These are phyloP conservation scores for Macrolepiota fuliginosa DNA, from an alignment of 768 basidiomycete genomes.

Conservation along the genomic window DNA sequence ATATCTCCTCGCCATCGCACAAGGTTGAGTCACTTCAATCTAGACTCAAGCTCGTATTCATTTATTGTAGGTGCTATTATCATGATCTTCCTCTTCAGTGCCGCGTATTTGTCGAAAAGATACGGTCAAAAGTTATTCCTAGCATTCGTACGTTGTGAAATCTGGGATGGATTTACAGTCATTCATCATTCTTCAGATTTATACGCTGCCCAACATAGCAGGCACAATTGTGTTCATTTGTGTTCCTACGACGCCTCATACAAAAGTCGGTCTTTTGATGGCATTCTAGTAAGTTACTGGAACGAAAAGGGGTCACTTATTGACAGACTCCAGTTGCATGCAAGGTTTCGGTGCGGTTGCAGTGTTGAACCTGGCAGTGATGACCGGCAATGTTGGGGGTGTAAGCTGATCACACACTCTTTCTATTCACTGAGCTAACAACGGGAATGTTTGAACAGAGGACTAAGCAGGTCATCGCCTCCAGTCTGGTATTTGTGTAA, in stretches of 20 bases:
- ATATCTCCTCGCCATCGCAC: constrained; percentile 49
- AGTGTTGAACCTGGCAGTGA: constrained; percentile 43
- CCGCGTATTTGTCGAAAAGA: constrained; percentile 38
- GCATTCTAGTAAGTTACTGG: constrained; percentile 42
- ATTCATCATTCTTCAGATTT: constrained; percentile 26
- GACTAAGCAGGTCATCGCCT: constrained; percentile 48
- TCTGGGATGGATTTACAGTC: not conserved
- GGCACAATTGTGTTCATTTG: constrained; percentile 48
- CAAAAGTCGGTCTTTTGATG: constrained; percentile 44
- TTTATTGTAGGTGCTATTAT: constrained; percentile 30
- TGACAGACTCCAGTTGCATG: constrained; percentile 29
- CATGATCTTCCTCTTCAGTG: constrained; percentile 41
- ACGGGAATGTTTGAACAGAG: constrained; percentile 22
- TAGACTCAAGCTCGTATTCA: constrained; percentile 10
- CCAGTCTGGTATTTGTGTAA: constrained; percentile 45
- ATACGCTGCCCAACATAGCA: constrained; percentile 46
- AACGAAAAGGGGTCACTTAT: not conserved
- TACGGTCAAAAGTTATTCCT: constrained; percentile 45
- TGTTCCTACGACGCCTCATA: constrained; percentile 31
- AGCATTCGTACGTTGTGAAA: constrained; percentile 32
- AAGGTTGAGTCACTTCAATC: constrained; percentile 21
- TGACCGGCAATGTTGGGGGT: constrained; percentile 45
- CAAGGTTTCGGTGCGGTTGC: constrained; percentile 47
- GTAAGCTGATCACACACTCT: constrained; percentile 18
- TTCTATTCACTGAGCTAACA: not conserved